Conservation (phyloP, 495 filamentous ascomycete species). For the Hypoxylon trugodes region DNA sequence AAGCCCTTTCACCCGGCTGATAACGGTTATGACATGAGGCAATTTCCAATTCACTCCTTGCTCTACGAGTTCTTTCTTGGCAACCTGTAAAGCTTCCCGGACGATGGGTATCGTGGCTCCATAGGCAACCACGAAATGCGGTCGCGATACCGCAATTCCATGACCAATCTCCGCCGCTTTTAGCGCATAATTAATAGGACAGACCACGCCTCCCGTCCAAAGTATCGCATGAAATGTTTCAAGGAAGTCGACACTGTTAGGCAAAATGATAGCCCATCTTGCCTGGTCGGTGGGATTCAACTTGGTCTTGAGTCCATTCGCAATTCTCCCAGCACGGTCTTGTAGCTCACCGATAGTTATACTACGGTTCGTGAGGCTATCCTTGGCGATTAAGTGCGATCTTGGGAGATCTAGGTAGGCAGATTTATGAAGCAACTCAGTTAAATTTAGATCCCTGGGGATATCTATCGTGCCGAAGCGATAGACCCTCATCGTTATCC, state of each 20-base stretch:
- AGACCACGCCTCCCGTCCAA: constrained; percentile 40
- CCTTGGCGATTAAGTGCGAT: constrained; percentile 50
- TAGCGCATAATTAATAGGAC: constrained; percentile 38
- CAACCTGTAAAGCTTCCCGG: constrained; percentile 26
- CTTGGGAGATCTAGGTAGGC: constrained; percentile 41
- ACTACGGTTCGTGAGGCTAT: constrained; percentile 48
- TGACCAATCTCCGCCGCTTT: constrained; percentile 41
- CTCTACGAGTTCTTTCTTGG: constrained; percentile 17
- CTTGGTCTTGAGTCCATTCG: constrained; percentile 42
- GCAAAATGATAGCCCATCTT: constrained; percentile 47
- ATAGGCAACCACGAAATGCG: constrained; percentile 47
- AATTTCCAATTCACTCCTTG: constrained; percentile 30
- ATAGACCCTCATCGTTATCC: constrained; percentile 45
- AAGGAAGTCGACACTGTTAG: constrained; percentile 50
- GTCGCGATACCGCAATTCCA: constrained; percentile 32
- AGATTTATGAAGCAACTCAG: constrained; percentile 47
- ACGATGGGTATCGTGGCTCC: constrained; percentile 26
- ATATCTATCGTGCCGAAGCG: constrained; percentile 42
- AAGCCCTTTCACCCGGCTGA: constrained; percentile 19
- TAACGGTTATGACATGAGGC: constrained; percentile 33
- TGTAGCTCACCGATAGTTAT: constrained; percentile 47
- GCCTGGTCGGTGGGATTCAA: constrained; percentile 41
- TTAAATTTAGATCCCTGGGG: constrained; percentile 45
- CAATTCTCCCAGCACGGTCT: constrained; percentile 46
- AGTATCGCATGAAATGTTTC: constrained; percentile 45